phyloP scores from a whole-genome alignment of 352 stramenopile species.

The Pilasporangium apinafurcum region DNA sequence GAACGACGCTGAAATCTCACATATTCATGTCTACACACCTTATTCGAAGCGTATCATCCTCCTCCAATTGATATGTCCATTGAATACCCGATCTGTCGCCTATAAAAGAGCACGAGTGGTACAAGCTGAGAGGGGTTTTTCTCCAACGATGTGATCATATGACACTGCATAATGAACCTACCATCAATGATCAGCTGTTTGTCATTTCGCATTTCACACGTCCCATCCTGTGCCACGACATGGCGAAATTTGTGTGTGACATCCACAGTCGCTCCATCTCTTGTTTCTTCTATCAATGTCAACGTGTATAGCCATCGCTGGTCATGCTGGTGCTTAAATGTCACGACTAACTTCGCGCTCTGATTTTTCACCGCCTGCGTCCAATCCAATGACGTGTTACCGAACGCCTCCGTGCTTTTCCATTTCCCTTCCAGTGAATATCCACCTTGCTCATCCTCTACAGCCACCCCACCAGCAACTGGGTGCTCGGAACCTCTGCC shows the following conservation, averaged over 20 bases:
- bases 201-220: constrained; percentile 19
- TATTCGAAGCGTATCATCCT: constrained; percentile 54
- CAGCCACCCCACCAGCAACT: too few relatives aligned
- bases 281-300: constrained; percentile 6
- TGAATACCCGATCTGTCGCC: constrained; percentile 45
- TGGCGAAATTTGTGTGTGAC: constrained; percentile 49
- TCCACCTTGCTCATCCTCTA: neutral
- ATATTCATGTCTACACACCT: constrained; percentile 11
- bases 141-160: neutral
- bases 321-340: constrained; percentile 23
- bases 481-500: too few relatives aligned
- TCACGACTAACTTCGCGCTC: constrained; percentile 26
- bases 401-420: constrained; percentile 67
- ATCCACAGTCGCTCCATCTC: constrained; percentile 20
- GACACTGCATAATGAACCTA: neutral
- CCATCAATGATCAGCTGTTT: constrained; percentile 24
- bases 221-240: constrained; percentile 33
- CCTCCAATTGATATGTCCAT: constrained; percentile 67
- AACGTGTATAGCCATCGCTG: too few relatives aligned
- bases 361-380: constrained; percentile 56
- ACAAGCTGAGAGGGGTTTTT: too few relatives aligned
- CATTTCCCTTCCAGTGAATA: constrained; percentile 26
- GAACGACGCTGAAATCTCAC: neutral
- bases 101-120: constrained; percentile 2
- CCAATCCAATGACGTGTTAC: constrained; percentile 75